A percentile compares a stretch with the other conserved stretches of the same genome.
These are phyloP conservation scores for Neonectria neomacrospora DNA, from an alignment of 2,329 filamentous ascomycete genomes.

Conservation along the genomic window DNA sequence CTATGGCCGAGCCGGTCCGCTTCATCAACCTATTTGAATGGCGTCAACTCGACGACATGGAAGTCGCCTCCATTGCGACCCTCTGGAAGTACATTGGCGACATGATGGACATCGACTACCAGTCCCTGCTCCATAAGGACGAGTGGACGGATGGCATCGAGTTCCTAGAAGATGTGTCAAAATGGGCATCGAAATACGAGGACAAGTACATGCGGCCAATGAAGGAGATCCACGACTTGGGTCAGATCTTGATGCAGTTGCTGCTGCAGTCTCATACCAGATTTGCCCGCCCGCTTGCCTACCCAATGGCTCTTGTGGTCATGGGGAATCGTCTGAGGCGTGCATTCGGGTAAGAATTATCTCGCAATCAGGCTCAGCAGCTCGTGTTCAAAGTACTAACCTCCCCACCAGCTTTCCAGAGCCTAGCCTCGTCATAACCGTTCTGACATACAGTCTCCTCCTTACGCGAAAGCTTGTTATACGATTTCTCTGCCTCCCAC, in stretches of 20 bases:
- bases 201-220: constrained; percentile 65
- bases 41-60: constrained; percentile 73
- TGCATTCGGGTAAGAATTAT: constrained; percentile 69
- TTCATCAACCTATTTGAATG: constrained; percentile 77
- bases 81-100: constrained; percentile 80
- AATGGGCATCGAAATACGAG: constrained; percentile 69
- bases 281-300: constrained; percentile 57
- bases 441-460: constrained; percentile 60
- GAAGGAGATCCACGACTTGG: constrained; percentile 60
- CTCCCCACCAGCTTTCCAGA: constrained; percentile 54
- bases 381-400: constrained; percentile 28
- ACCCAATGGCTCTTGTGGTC: constrained; percentile 65
- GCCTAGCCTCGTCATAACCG: constrained; percentile 51
- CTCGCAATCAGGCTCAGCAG: neutral
- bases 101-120: constrained; percentile 72
- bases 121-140: constrained; percentile 49
- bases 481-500: constrained; percentile 69
- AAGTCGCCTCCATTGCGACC: constrained; percentile 72
- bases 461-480: constrained; percentile 64
- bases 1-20: constrained; percentile 71
- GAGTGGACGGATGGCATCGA: constrained; percentile 63
- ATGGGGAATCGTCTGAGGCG: constrained; percentile 72
- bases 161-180: constrained; percentile 60
- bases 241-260: constrained; percentile 69
- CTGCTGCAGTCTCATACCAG: constrained; percentile 66